These are phyloP conservation scores for Breynia disticha DNA, from an alignment of 441 rosid genomes.

Conservation along the genomic window DNA sequence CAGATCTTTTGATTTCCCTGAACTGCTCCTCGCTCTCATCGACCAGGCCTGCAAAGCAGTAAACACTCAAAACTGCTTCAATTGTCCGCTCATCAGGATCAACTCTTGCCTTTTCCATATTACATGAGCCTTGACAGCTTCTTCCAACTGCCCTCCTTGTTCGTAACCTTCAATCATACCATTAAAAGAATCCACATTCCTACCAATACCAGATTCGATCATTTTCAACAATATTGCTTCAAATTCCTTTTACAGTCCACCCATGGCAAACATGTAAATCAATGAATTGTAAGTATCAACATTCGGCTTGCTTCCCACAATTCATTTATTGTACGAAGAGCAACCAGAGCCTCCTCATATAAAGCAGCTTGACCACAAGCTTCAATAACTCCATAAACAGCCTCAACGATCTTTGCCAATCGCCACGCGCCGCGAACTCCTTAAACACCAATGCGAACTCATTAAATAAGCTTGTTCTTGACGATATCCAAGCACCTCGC, in stretches of 20 bases:
- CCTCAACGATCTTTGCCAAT: constrained; percentile 89
- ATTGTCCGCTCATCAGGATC: constrained; percentile 82
- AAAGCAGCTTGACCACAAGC: constrained; percentile 89
- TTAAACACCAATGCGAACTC: constrained; percentile 83
- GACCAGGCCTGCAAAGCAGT: constrained; percentile 73
- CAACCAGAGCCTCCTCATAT: constrained; percentile 83
- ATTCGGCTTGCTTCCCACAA: constrained; percentile 65
- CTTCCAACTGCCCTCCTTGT: constrained; percentile 90
- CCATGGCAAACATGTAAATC: constrained; percentile 70
- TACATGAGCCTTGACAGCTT: constrained; percentile 75
- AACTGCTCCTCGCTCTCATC: constrained; percentile 94
- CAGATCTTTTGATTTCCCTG: constrained; percentile 74
- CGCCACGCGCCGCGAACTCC: constrained; percentile 89
- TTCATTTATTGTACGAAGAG: constrained; percentile 84
- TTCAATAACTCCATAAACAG: constrained; percentile 81
- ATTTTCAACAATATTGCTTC: constrained; percentile 53
- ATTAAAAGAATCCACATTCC: constrained; percentile 65
- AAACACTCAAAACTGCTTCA: constrained; percentile 83
- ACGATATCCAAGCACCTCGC: constrained; percentile 74
- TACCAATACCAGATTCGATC: constrained; percentile 52
- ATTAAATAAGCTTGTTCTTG: constrained; percentile 69
- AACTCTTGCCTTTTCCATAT: constrained; percentile 81
- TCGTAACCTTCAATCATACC: constrained; percentile 82
- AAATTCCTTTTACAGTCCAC: constrained; percentile 74
- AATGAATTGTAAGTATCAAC: constrained; percentile 75